These are phyloP conservation scores for Omphalotus olearius DNA, from an alignment of 1,284 basidiomycete species.

Conservation along the genomic window DNA sequence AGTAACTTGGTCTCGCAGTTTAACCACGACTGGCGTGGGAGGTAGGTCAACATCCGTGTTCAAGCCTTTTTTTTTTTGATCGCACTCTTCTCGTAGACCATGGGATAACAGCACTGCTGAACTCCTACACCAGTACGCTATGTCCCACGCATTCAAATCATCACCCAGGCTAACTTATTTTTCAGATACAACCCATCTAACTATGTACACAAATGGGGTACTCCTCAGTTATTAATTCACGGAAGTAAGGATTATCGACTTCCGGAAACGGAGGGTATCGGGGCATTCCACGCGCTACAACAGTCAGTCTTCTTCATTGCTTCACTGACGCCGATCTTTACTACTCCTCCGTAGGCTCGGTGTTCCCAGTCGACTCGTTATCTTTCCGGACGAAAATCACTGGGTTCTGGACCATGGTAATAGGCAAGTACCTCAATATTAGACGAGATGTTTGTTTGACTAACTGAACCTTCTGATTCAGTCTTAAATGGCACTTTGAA, in stretches of 20 bases:
- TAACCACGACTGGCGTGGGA: slow-evolving; percentile 11
- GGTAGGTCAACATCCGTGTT: not conserved
- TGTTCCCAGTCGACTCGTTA: slow-evolving; percentile 77
- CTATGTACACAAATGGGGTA: slow-evolving; percentile 80
- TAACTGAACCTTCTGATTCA: slow-evolving; percentile 20
- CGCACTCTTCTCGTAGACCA: not conserved
- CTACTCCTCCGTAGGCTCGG: slow-evolving; percentile 47
- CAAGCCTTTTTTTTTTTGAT: not conserved
- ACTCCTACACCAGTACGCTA: slow-evolving; percentile 50
- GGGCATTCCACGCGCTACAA: slow-evolving; percentile 75
- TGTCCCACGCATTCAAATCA: not conserved
- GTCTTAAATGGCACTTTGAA: slow-evolving; percentile 84
- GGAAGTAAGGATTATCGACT: slow-evolving; percentile 85
- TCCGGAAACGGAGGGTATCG: slow-evolving; percentile 80
- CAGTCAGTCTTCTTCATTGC: slow-evolving; percentile 48
- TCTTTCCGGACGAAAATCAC: slow-evolving; percentile 94
- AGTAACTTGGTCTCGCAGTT: slow-evolving; percentile 1
- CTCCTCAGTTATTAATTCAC: slow-evolving; percentile 82
- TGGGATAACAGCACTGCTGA: slow-evolving; percentile 25
- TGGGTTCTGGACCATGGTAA: slow-evolving; percentile 82
- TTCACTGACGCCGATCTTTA: not conserved
- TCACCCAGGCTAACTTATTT: not conserved
- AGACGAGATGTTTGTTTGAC: slow-evolving; percentile 1
- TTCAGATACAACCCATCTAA: slow-evolving; percentile 69
- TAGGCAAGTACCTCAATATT: slow-evolving; percentile 35